Evolutionary conservation across 2,329 filamentous ascomycete species (phyloP).

Genomic region (Trichoderma sp.): DNA sequence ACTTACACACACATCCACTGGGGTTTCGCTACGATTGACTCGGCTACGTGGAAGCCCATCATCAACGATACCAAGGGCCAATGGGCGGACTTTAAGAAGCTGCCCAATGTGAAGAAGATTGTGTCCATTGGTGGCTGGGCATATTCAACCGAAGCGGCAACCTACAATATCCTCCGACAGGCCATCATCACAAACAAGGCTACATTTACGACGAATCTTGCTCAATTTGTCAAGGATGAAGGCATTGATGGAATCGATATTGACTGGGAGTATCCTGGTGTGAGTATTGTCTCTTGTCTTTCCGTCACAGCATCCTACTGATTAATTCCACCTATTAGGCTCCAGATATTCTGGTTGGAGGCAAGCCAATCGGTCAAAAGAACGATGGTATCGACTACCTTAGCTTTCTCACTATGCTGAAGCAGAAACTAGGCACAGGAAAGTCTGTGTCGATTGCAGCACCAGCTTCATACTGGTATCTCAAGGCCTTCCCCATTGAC

Average conservation of each 20-base stretch:
- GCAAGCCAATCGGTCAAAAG: neutral
- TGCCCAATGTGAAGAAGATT: neutral
- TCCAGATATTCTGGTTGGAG: neutral
- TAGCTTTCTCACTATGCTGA: neutral
- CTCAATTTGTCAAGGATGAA: neutral
- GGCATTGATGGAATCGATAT: neutral
- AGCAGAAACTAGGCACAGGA: slow-evolving; percentile 26
- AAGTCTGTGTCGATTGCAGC: slow-evolving; percentile 37
- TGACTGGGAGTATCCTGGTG: neutral
- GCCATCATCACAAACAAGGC: neutral
- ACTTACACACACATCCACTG: neutral
- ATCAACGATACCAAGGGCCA: neutral
- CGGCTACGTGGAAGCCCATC: neutral
- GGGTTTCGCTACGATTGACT: neutral
- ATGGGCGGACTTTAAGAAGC: neutral
- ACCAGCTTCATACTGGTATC: slow-evolving; percentile 40
- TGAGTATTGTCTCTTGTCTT: neutral
- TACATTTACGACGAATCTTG: neutral
- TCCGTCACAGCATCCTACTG: accelerated
- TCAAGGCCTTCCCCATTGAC: slow-evolving; percentile 32
- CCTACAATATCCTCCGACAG: neutral
- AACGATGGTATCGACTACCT: neutral
- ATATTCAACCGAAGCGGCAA: neutral
- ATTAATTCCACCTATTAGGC: neutral
- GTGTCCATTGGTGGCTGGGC: neutral